phyloP scores from a whole-genome alignment of 306 rosid genomes.

The Trichosanthes cucumerina region DNA sequence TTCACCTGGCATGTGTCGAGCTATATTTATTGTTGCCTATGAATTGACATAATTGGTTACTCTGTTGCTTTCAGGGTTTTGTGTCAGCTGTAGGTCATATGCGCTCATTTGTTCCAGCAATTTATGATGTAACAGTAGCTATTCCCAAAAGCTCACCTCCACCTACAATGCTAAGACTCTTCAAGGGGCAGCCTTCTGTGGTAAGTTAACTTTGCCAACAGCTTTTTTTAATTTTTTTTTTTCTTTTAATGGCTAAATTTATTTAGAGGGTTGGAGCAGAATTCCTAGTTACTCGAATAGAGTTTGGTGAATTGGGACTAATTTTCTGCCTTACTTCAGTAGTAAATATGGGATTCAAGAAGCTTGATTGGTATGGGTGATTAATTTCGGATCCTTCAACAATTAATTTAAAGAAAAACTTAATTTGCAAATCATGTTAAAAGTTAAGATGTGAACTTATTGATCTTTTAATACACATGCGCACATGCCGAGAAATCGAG shows the following conservation, averaged over 20 bases:
- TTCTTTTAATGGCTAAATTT: not conserved
- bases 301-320: not conserved
- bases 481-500: not conserved
- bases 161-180: constrained; percentile 87
- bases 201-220: constrained; percentile 28
- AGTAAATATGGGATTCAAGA: not conserved
- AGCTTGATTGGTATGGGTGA: not conserved
- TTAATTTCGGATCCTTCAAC: not conserved
- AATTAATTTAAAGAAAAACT: not conserved
- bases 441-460: not conserved
- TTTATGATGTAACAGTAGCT: constrained; percentile 72
- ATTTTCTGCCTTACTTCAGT: not conserved
- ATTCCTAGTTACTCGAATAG: too few species aligned
- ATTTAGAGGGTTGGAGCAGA: not conserved
- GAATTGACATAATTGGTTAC: not conserved
- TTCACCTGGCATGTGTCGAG: not conserved
- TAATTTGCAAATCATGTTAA: not conserved
- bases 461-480: not conserved
- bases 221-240: too few species aligned
- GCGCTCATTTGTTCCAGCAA: constrained; percentile 83
- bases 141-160: constrained; percentile 73
- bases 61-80: constrained; percentile 48
- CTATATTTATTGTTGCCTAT: not conserved
- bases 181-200: constrained; percentile 79
- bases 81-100: constrained; percentile 67